Evolutionary conservation across 1,284 basidiomycete genomes (phyloP).

Genomic region (Malassezia brasiliensis): DNA sequence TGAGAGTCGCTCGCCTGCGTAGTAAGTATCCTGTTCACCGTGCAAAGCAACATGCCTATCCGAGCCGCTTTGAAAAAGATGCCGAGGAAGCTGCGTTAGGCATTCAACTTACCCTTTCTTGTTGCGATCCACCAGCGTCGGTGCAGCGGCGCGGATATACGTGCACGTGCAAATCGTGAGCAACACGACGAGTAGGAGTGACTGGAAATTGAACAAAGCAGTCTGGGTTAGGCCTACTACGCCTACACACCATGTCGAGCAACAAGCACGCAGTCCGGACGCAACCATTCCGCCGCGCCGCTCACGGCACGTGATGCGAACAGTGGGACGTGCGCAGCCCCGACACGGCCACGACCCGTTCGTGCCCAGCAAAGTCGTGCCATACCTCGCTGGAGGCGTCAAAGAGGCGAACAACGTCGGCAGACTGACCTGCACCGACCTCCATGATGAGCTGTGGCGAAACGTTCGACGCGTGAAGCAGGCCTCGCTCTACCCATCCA

Average conservation of each 20-base stretch:
- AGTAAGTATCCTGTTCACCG: no score
- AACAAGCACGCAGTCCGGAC: no score
- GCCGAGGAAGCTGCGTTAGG: constrained; percentile 29
- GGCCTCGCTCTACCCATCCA: not conserved
- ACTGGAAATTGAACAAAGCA: constrained; percentile 95
- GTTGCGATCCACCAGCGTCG: constrained; percentile 81
- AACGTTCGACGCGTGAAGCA: not conserved
- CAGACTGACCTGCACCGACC: constrained; percentile 12
- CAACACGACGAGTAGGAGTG: constrained; percentile 81
- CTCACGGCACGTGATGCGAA: not conserved
- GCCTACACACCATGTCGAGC: not conserved
- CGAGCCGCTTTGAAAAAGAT: constrained; percentile 44
- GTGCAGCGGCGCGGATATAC: constrained; percentile 79
- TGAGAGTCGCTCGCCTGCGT: constrained; percentile 40
- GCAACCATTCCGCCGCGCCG: no score
- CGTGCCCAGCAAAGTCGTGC: constrained; percentile 1
- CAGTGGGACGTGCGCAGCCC: not conserved
- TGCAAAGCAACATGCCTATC: constrained; percentile 29
- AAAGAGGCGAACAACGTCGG: not conserved
- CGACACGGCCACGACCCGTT: constrained; percentile 9
- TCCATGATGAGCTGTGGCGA: constrained; percentile 5
- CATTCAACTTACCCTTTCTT: constrained; percentile 62
- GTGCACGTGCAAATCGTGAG: constrained; percentile 94
- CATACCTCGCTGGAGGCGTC: not conserved
- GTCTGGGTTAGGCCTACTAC: constrained; percentile 56